Percentiles rank a stretch among this genome's conserved stretches.
These are phyloP conservation scores for Diversispora eburnea DNA, from an alignment of 192 early-diverging fungal genomes.

Conservation along the genomic window DNA sequence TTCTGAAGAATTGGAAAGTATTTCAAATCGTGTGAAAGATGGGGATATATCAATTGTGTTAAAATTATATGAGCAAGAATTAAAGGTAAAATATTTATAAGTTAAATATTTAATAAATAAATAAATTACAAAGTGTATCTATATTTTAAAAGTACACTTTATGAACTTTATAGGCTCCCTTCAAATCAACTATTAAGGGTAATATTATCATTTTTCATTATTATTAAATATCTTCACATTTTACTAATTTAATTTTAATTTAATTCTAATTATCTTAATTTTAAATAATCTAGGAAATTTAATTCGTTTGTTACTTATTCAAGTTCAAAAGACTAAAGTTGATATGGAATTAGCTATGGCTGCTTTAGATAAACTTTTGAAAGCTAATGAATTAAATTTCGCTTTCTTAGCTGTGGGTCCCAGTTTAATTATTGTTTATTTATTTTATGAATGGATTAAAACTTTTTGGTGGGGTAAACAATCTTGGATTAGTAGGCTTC, in stretches of 20 bases:
- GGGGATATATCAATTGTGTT: conserved; percentile 84
- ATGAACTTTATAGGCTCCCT: conserved; percentile 35
- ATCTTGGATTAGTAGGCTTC: conserved; percentile 38
- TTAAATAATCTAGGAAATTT: conserved; percentile 52
- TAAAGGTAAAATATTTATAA: conserved; percentile 46
- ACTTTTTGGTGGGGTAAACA: conserved; percentile 38
- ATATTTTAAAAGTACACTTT: conserved; percentile 19
- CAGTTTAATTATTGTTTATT: conserved; percentile 58
- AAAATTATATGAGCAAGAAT: conserved; percentile 70
- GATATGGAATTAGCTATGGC: conserved; percentile 90
- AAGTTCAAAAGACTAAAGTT: conserved; percentile 93
- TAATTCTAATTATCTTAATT: background rate
- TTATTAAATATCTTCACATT: background rate
- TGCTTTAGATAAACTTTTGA: conserved; percentile 87
- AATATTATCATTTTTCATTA: background rate
- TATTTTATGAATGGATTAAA: conserved; percentile 37
- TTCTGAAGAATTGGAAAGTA: conserved; percentile 44
- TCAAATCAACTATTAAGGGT: conserved; percentile 44
- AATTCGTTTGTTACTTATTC: conserved; percentile 69
- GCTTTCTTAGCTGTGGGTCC: conserved; percentile 80
- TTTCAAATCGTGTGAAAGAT: conserved; percentile 58
- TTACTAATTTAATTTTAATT: background rate
- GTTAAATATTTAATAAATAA: background rate
- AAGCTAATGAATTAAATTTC: conserved; percentile 95
- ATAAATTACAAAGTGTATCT: background rate